Evolutionary conservation across 306 rosid genomes (phyloP), one percentile per base, ranked within the genome.

Genomic region (Hippophae gyantsensis): DNA sequence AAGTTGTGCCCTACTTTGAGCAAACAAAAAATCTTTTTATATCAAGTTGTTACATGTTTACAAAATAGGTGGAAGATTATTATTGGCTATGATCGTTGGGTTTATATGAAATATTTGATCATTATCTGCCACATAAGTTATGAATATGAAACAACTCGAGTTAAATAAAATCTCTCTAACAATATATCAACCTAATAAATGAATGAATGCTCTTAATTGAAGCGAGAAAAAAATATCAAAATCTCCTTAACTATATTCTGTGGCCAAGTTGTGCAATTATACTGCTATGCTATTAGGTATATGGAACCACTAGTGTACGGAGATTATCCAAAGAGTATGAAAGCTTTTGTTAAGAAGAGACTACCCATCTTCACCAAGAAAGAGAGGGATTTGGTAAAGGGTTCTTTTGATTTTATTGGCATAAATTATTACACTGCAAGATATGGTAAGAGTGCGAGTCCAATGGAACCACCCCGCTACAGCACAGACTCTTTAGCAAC

Each of bases 361-460:
- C 13, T 74, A 0, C 74, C 71, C 6, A 7, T 5, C 4, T 68
- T 74, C 10, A 58, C 74, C 0, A 9, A 23, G 6, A 26, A 68
- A 32, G 70, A 74, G 62, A 64, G 27, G 54, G 26, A 10, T 0
- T 26, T 63, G 52, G 40, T 69, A 3, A 63, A 63, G 12, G 67
- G 71, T 3, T 49, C 78, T 9, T 68, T 68, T 0, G 74, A 63
- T 38, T 68, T 74, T 42, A 58, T 74, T 42, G 78, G 67, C 11
- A 48, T 74, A 58, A 74, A 74, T 64, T 74, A 74, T 27, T 74
- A 74, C 13, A 68, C 74, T 5, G 26, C 71, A 1, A 56, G 70
- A 57, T 74, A 58, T 51, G 74, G 58, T 42, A 38, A 8, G 7
- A 62, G 42, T 7, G 18, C 43, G 1, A 18, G n/a, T 7, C 52